Percentiles rank a stretch among this genome's conserved stretches.
Conservation (phyloP, 176 grass and related monocot species). For the Rhynchospora breviuscula region DNA sequence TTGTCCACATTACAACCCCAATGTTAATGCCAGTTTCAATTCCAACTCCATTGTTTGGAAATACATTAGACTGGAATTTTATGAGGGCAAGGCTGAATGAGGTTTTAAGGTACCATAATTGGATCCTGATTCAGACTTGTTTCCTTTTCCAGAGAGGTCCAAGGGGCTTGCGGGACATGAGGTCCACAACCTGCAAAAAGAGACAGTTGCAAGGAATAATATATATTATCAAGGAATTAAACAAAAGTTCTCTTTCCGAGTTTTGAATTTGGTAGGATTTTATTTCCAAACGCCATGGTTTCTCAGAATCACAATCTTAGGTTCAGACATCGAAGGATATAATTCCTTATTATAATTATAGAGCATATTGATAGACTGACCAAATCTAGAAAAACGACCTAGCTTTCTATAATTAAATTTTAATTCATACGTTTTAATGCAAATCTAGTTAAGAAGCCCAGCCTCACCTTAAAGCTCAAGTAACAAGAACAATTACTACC, state of each 20-base stretch:
- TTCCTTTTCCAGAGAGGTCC: conserved; percentile 36
- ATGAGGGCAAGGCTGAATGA: conserved; percentile 61
- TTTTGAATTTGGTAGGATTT: background rate
- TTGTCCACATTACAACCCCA: conserved; percentile 63
- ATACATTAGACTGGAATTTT: conserved; percentile 45
- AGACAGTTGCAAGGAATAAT: conserved; percentile 2
- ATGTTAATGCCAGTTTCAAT: background rate
- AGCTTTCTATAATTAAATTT: too few relatives aligned
- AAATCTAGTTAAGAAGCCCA: background rate
- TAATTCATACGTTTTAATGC: too few relatives aligned
- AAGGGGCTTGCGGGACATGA: conserved; percentile 37
- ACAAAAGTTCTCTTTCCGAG: background rate
- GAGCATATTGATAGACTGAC: background rate
- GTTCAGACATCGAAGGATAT: background rate
- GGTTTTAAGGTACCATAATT: background rate
- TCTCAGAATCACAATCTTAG: background rate
- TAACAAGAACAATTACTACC: too few relatives aligned
- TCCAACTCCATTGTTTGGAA: conserved; percentile 28
- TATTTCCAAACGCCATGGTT: background rate
- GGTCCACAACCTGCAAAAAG: conserved; percentile 39
- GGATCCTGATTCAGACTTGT: conserved; percentile 15
- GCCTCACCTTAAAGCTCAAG: background rate
- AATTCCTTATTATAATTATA: background rate
- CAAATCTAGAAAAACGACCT: background rate
- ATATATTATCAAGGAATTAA: conserved; percentile 20